Evolutionary conservation across 2,329 filamentous ascomycete species (phyloP).

Genomic region (Colletotrichum zoysiae): DNA sequence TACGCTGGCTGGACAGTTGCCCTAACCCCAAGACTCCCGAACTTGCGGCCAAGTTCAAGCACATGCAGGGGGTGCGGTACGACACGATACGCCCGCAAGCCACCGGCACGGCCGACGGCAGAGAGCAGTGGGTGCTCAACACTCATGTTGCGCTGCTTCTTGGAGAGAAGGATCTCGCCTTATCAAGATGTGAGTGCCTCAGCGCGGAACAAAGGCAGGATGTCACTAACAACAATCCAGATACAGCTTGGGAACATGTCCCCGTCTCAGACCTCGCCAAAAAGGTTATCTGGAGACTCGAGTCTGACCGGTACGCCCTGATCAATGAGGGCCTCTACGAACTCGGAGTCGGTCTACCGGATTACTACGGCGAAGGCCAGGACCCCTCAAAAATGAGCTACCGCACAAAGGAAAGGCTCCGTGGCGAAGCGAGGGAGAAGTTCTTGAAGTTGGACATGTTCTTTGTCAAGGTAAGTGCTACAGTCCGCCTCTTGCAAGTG

Average conservation of each 20-base stretch:
- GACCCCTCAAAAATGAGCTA: constrained; percentile 60
- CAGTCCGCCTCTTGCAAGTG: no score
- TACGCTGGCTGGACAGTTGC: constrained; percentile 70
- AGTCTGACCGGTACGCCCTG: constrained; percentile 68
- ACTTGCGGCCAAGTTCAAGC: constrained; percentile 67
- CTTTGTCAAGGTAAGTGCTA: constrained; percentile 70
- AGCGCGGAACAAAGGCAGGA: no score
- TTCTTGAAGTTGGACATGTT: constrained; percentile 73
- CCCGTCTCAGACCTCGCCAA: constrained; percentile 68
- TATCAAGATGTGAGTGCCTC: constrained; percentile 68
- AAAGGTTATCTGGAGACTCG: constrained; percentile 69
- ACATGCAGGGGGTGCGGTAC: constrained; percentile 71
- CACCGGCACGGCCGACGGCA: constrained; percentile 66
- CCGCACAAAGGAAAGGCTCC: constrained; percentile 59
- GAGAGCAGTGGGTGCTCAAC: constrained; percentile 76
- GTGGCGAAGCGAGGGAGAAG: constrained; percentile 62
- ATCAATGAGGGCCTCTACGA: constrained; percentile 63
- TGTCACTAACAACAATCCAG: constrained; percentile 50
- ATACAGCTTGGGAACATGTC: constrained; percentile 70
- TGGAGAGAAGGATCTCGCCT: constrained; percentile 72
- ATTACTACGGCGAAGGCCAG: constrained; percentile 61
- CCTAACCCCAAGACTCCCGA: constrained; percentile 63
- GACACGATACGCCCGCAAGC: constrained; percentile 70
- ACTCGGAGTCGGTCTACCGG: constrained; percentile 65
- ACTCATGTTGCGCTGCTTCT: constrained; percentile 73